A percentile compares a stretch with the other conserved stretches of the same genome.
Conservation (phyloP, 192 early-diverging fungal species). For the Coemansia guatemalensis region DNA sequence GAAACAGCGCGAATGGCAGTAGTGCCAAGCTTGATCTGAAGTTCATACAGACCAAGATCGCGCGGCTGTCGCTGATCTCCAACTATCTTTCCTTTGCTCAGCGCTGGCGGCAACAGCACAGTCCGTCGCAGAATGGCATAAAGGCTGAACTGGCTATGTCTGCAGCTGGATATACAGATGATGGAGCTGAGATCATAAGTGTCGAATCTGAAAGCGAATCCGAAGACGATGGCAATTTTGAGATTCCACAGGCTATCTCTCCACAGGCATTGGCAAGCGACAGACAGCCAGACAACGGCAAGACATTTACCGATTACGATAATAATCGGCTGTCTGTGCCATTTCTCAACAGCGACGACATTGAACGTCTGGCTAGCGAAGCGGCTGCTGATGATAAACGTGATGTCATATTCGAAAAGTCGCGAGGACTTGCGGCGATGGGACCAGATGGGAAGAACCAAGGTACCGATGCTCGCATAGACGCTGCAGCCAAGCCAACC, state of each 20-base stretch:
- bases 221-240: slow-evolving; percentile 8
- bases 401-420: slow-evolving; percentile 21
- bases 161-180: not conserved
- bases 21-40: not conserved
- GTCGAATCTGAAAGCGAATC: slow-evolving; percentile 13
- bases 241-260: not conserved
- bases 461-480: not conserved
- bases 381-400: not conserved
- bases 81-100: slow-evolving; percentile 37
- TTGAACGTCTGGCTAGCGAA: no score
- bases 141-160: not conserved
- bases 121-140: not conserved
- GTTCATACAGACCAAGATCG: slow-evolving; percentile 12
- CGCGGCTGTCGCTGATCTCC: slow-evolving; percentile 27
- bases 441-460: not conserved
- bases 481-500: not conserved
- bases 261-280: not conserved
- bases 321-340: not conserved
- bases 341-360: not conserved
- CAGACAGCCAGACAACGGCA: not conserved
- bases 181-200: slow-evolving; percentile 10
- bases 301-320: not conserved
- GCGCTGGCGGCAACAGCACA: slow-evolving; percentile 30
- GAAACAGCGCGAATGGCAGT: not conserved
- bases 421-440: slow-evolving; percentile 12